These are phyloP conservation scores for Coniosporium apollinis DNA, from an alignment of 495 filamentous ascomycete species.

Conservation along the genomic window DNA sequence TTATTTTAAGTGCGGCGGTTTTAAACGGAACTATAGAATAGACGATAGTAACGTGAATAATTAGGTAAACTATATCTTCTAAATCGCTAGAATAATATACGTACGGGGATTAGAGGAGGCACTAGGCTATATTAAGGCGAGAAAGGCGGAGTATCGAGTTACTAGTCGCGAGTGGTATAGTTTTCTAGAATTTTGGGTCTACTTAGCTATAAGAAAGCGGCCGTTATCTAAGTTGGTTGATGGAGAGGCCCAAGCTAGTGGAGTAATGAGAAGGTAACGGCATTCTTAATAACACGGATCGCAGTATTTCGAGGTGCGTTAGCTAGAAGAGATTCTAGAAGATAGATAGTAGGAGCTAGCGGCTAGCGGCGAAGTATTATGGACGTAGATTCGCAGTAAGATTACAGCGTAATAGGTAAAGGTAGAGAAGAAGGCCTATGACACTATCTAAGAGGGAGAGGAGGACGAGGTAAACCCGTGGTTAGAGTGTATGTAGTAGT, in stretches of 20 bases:
- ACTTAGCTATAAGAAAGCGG: too few relatives aligned
- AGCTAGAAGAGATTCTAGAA: not conserved
- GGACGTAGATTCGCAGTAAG: not conserved
- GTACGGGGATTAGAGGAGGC: too few relatives aligned
- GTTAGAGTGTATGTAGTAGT: conserved; percentile 6
- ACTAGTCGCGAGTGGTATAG: too few relatives aligned
- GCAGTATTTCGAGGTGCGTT: not conserved
- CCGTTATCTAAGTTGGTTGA: too few relatives aligned
- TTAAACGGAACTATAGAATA: too few relatives aligned
- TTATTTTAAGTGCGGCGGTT: too few relatives aligned
- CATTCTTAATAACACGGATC: not conserved
- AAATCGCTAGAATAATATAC: too few relatives aligned
- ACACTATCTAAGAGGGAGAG: conserved; percentile 2
- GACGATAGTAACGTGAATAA: too few relatives aligned
- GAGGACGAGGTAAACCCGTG: conserved; percentile 6
- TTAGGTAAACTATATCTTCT: too few relatives aligned
- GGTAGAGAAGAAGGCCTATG: not conserved
- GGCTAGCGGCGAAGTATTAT: not conserved
- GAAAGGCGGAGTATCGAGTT: too few relatives aligned
- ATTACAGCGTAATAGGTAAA: not conserved
- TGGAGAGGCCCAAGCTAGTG: not conserved
- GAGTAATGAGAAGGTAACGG: not conserved
- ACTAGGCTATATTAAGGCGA: too few relatives aligned
- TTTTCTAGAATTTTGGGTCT: too few relatives aligned
- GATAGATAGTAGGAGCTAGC: not conserved